Evolutionary conservation across 1,284 basidiomycete genomes (phyloP).

Genomic region (Pterula multifida): DNA sequence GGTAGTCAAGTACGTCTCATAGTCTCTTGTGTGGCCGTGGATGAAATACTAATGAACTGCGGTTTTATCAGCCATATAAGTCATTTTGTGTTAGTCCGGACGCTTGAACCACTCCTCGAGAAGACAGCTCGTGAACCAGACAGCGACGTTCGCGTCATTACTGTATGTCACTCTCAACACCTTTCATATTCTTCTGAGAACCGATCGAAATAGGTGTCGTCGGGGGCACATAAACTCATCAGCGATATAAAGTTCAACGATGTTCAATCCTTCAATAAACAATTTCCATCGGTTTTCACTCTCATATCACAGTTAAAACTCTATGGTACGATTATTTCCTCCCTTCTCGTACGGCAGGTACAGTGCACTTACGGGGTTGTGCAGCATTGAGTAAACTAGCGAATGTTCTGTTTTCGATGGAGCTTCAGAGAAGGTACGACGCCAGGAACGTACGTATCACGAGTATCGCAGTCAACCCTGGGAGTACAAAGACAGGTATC

Average conservation of each 20-base stretch:
- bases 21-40: neutral
- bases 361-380: too few relatives aligned
- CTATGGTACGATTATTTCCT: neutral
- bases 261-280: neutral
- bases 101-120: slow-evolving; percentile 15
- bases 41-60: neutral
- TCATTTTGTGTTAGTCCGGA: slow-evolving; percentile 16
- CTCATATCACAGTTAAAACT: neutral
- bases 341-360: too few relatives aligned
- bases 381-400: neutral
- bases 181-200: neutral
- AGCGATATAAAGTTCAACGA: neutral
- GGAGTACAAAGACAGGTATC: neutral
- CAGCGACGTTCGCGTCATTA: slow-evolving; percentile 19
- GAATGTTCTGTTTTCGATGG: neutral
- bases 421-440: neutral
- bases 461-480: neutral
- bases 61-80: slow-evolving; percentile 14
- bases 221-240: neutral
- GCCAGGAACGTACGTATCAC: neutral
- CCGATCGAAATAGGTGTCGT: neutral
- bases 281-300: neutral
- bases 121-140: slow-evolving; percentile 12
- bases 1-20: slow-evolving; percentile 14
- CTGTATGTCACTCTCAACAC: slow-evolving; percentile 10